These are phyloP conservation scores for Didymella arachidicola DNA, from an alignment of 2,329 filamentous ascomycete genomes.

Conservation along the genomic window DNA sequence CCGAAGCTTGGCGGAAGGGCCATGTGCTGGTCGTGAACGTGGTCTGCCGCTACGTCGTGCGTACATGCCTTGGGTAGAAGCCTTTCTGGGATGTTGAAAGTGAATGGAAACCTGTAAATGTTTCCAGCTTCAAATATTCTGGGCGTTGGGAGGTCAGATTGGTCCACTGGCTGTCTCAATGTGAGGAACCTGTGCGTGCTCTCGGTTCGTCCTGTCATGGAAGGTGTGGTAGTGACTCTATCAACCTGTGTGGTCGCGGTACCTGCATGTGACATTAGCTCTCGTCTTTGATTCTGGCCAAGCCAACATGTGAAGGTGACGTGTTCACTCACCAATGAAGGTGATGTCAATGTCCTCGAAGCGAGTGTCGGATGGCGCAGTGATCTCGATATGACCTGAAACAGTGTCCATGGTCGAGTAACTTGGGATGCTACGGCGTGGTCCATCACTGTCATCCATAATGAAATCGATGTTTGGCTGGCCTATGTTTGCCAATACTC, in stretches of 20 bases:
- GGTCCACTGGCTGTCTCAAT: constrained; percentile 66
- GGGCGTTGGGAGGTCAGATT: constrained; percentile 62
- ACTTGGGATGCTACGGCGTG: constrained; percentile 49
- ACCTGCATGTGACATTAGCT: constrained; percentile 50
- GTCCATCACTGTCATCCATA: constrained; percentile 46
- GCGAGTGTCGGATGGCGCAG: constrained; percentile 58
- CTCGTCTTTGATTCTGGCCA: background rate
- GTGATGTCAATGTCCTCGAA: constrained; percentile 68
- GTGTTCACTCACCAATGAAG: constrained; percentile 59
- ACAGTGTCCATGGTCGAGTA: constrained; percentile 67
- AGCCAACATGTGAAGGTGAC: constrained; percentile 6
- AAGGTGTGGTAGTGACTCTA: constrained; percentile 59
- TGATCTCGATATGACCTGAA: constrained; percentile 62
- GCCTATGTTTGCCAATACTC: constrained; percentile 42
- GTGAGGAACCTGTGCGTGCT: constrained; percentile 68
- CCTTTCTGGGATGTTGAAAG: constrained; percentile 68
- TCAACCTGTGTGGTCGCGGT: constrained; percentile 63
- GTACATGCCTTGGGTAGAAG: constrained; percentile 67
- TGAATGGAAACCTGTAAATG: constrained; percentile 68
- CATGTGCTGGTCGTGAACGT: constrained; percentile 64
- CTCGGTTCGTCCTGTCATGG: constrained; percentile 62
- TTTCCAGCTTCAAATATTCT: constrained; percentile 62
- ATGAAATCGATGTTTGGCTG: constrained; percentile 55
- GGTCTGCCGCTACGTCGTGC: constrained; percentile 60
- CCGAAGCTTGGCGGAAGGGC: constrained; percentile 69